These are phyloP conservation scores for Cenchrus purpureus DNA, from an alignment of 176 grass and related monocot species.

Conservation along the genomic window DNA sequence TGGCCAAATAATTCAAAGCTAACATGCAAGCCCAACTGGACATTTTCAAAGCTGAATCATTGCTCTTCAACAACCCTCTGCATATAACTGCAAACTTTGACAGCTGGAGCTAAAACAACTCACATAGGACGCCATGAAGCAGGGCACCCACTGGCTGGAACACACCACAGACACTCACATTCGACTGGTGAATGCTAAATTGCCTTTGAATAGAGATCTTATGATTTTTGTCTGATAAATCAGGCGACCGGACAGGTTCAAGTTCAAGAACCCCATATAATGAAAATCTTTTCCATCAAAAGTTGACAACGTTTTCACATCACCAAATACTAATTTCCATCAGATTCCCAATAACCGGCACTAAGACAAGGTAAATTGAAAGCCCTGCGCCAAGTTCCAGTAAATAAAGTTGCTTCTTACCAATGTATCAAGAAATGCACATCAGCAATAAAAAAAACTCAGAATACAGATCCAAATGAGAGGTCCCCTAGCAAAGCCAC, in stretches of 20 bases:
- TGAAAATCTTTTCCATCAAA: neutral
- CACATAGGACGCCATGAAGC: neutral
- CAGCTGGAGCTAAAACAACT: slow-evolving; percentile 18
- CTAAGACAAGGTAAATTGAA: neutral
- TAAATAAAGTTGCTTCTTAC: neutral
- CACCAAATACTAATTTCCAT: neutral
- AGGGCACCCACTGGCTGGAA: neutral
- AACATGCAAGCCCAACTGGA: slow-evolving; percentile 32
- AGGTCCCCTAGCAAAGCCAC: neutral
- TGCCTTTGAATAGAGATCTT: neutral
- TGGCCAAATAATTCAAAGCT: slow-evolving; percentile 13
- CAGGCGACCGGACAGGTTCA: too few relatives aligned
- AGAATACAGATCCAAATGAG: neutral
- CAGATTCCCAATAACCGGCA: neutral
- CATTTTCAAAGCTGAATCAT: neutral
- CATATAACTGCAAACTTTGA: slow-evolving; percentile 15
- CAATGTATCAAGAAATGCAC: neutral
- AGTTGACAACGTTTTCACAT: neutral
- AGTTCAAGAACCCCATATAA: neutral
- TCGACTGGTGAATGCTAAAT: neutral
- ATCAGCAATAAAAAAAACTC: neutral
- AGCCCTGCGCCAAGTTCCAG: neutral
- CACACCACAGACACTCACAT: neutral
- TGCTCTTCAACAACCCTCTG: slow-evolving; percentile 13
- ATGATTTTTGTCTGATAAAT: neutral